phyloP scores from a whole-genome alignment of 306 rosid genomes.

The Castanopsis chinensis region DNA sequence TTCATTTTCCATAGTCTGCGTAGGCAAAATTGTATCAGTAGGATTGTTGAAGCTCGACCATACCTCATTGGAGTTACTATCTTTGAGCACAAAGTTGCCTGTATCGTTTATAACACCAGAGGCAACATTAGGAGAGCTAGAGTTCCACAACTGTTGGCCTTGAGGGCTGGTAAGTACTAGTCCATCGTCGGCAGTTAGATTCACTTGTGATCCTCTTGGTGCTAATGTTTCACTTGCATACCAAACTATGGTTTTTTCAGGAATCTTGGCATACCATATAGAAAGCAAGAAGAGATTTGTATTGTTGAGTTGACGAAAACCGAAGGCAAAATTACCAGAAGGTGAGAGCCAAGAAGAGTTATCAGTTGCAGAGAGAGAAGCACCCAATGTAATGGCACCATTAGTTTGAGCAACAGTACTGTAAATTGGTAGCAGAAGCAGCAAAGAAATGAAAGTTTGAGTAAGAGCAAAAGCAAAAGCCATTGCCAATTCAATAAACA shows the following conservation, averaged over 20 bases:
- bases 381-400: not conserved
- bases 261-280: slow-evolving; percentile 47
- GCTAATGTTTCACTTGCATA: slow-evolving; percentile 4
- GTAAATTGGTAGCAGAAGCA: not conserved
- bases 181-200: slow-evolving; percentile 2
- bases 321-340: slow-evolving; percentile 48
- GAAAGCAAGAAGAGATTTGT: slow-evolving; percentile 33
- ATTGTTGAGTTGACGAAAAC: slow-evolving; percentile 30
- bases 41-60: slow-evolving; percentile 35
- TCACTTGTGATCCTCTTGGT: slow-evolving; percentile 36
- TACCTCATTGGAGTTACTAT: not conserved
- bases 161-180: slow-evolving; percentile 7
- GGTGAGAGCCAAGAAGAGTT: slow-evolving; percentile 29
- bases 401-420: not conserved
- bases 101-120: no score
- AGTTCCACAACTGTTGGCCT: slow-evolving; percentile 12
- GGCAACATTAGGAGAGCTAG: not conserved
- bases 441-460: not conserved
- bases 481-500: not conserved
- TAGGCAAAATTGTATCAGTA: slow-evolving; percentile 34
- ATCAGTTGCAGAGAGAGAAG: slow-evolving; percentile 22
- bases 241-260: slow-evolving; percentile 45
- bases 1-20: slow-evolving; percentile 11
- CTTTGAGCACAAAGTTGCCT: not conserved
- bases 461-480: not conserved